Conservation (phyloP, 768 basidiomycete genomes). For the Naganishia vishniacii region DNA sequence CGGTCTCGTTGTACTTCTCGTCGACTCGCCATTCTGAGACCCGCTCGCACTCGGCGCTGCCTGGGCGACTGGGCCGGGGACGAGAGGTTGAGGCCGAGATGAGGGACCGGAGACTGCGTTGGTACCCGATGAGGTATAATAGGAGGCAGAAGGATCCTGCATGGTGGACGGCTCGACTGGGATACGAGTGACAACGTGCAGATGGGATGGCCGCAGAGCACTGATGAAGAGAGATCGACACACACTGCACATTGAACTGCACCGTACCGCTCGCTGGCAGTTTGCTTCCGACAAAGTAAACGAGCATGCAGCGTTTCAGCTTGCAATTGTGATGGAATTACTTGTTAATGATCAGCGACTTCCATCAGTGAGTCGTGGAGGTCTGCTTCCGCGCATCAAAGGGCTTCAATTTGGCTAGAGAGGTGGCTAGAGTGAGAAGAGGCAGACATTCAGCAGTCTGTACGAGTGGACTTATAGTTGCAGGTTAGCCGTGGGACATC, state of each 20-base stretch:
- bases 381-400: too few species aligned
- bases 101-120: constrained; percentile 13
- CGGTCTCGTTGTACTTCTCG: constrained; percentile 5
- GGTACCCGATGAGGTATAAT: neutral
- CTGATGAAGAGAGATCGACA: neutral
- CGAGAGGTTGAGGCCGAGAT: neutral
- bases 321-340: too few species aligned
- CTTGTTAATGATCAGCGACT: too few species aligned
- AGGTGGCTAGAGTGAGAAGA: too few species aligned
- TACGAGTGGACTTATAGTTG: too few species aligned
- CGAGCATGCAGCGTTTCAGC: neutral
- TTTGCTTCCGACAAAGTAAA: neutral
- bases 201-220: neutral
- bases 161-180: neutral
- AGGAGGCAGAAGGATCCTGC: neutral
- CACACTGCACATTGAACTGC: neutral
- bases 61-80: neutral
- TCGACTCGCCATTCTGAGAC: constrained; percentile 2
- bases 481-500: too few species aligned
- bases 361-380: too few species aligned
- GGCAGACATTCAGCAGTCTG: too few species aligned
- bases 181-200: too few species aligned
- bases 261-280: neutral
- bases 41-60: neutral
- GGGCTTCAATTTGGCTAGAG: too few species aligned